Evolutionary conservation across 1,284 basidiomycete species (phyloP).

Genomic region (Caloboletus firmus): DNA sequence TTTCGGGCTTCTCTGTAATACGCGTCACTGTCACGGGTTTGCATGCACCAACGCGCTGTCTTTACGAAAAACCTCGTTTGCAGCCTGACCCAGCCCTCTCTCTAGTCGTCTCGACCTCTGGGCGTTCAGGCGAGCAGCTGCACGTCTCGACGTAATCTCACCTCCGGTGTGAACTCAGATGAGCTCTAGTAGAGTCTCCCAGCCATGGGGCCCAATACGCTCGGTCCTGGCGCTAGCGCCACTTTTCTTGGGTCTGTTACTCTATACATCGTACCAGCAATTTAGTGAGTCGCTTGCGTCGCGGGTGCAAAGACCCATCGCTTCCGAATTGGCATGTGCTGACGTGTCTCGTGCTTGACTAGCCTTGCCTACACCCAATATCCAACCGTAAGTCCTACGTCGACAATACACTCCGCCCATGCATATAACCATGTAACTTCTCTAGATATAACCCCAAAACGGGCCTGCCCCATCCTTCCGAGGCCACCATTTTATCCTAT

Average conservation of each 20-base stretch:
- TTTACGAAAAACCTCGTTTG: too few relatives aligned
- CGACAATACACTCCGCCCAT: not conserved
- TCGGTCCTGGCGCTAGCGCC: conserved; percentile 49
- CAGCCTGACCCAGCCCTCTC: not conserved
- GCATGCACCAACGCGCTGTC: not conserved
- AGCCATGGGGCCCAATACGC: conserved; percentile 45
- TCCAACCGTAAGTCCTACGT: conserved; percentile 37
- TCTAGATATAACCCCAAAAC: conserved; percentile 55
- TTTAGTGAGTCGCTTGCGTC: conserved; percentile 39
- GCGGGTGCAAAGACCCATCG: not conserved
- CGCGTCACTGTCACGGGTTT: not conserved
- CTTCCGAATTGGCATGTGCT: not conserved
- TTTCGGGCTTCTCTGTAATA: too few relatives aligned
- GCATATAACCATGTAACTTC: not conserved
- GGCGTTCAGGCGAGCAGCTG: not conserved
- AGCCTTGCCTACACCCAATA: conserved; percentile 44
- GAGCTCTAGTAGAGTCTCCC: conserved; percentile 4
- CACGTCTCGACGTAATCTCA: not conserved
- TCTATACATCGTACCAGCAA: conserved; percentile 45
- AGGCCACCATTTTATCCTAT: conserved; percentile 61
- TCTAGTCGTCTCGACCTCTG: not conserved
- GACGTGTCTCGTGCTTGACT: not conserved
- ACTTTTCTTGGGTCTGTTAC: conserved; percentile 44
- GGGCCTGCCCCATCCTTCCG: conserved; percentile 66
- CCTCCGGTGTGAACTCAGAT: conserved; percentile 5